A percentile compares a stretch with the other conserved stretches of the same genome.
phyloP scores from a whole-genome alignment of 805 yeast species.

The Yarrowia alimentaria region DNA sequence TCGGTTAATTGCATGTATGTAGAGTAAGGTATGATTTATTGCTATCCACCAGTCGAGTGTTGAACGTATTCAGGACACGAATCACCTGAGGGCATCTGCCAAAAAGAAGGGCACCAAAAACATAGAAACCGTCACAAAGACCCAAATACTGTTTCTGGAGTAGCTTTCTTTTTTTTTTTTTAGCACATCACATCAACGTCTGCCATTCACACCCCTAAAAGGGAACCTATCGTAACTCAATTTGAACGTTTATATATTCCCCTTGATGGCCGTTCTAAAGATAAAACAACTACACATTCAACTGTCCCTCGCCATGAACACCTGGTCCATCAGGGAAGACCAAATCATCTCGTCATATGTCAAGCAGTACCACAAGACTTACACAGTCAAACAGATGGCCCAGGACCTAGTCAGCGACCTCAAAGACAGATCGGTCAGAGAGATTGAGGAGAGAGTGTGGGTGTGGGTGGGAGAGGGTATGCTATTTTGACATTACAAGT shows the following conservation, averaged over 20 bases:
- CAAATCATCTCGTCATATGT: conserved; percentile 19
- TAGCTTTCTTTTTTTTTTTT: too few species aligned
- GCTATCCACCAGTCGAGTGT: too few species aligned
- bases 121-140: too few species aligned
- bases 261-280: neutral
- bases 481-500: conserved; percentile 16
- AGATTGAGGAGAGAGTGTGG: conserved; percentile 23
- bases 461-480: conserved; percentile 22
- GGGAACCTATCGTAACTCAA: too few species aligned
- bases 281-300: too few species aligned
- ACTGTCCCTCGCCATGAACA: neutral
- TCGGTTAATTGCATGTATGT: conserved; percentile 14
- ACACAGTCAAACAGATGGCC: conserved; percentile 20
- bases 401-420: conserved; percentile 15
- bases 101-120: too few species aligned
- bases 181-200: too few species aligned
- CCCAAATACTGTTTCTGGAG: too few species aligned
- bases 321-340: conserved; percentile 22
- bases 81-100: too few species aligned
- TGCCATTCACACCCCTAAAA: too few species aligned
- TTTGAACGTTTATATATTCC: too few species aligned
- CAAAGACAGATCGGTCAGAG: conserved; percentile 4
- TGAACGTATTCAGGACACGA: too few species aligned
- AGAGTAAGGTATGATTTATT: conserved; percentile 7
- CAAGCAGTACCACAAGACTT: conserved; percentile 20